Percentiles rank a stretch among this genome's conserved stretches.
Evolutionary conservation across 208 protist species (phyloP).

Genomic region (Leishmania tarentolae): DNA sequence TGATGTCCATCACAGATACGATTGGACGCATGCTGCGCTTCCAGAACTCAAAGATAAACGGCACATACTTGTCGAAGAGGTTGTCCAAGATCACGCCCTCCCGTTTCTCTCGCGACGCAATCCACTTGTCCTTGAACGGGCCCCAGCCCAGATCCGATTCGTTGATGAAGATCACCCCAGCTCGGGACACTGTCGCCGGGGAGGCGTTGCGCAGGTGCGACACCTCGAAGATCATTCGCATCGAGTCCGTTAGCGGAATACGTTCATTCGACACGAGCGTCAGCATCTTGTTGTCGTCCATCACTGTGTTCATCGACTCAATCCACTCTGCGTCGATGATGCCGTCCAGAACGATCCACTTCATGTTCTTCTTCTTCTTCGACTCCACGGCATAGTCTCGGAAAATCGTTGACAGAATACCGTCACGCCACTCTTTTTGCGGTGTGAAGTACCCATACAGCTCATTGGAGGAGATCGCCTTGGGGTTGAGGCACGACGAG

Average conservation of each 20-base stretch:
- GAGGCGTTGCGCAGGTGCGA: slow-evolving; percentile 97
- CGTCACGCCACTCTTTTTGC: slow-evolving; percentile 98
- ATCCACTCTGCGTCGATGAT: slow-evolving; percentile 99
- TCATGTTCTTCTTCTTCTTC: slow-evolving; percentile 94
- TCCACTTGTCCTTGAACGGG: slow-evolving; percentile 97
- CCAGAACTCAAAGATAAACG: slow-evolving; percentile 94
- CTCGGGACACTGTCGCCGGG: slow-evolving; percentile 97
- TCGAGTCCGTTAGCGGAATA: slow-evolving; percentile 97
- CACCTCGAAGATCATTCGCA: slow-evolving; percentile 99
- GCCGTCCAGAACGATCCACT: slow-evolving; percentile 98
- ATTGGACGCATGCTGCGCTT: slow-evolving; percentile 89
- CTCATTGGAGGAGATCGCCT: slow-evolving; percentile 98
- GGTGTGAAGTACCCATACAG: slow-evolving; percentile 98
- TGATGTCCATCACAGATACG: slow-evolving; percentile 94
- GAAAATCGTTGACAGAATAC: slow-evolving; percentile 95
- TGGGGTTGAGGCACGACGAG: slow-evolving; percentile 96
- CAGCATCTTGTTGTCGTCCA: slow-evolving; percentile 99
- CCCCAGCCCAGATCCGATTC: slow-evolving; percentile 97
- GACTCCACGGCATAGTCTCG: slow-evolving; percentile 95
- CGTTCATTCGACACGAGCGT: slow-evolving; percentile 98
- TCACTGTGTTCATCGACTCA: slow-evolving; percentile 99
- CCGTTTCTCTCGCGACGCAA: slow-evolving; percentile 88
- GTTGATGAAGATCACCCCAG: slow-evolving; percentile 98
- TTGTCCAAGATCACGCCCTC: slow-evolving; percentile 94
- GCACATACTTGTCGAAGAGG: slow-evolving; percentile 98